phyloP scores from a whole-genome alignment of 768 basidiomycete genomes.

The Sutorius australiensis region DNA sequence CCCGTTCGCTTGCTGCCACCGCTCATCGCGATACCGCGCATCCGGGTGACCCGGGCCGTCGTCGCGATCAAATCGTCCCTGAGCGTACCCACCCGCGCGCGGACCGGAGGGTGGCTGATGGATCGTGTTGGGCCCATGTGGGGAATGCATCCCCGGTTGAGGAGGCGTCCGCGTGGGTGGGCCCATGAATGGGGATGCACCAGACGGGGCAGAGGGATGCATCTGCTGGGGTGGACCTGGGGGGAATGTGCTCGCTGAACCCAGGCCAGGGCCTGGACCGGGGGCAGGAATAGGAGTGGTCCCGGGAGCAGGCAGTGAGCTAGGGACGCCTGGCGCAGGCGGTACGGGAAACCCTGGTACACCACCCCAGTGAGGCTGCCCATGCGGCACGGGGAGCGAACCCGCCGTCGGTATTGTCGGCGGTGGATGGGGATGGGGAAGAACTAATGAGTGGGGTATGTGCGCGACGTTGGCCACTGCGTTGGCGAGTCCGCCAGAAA shows the following conservation, averaged over 20 bases:
- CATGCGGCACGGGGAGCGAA: constrained; percentile 9
- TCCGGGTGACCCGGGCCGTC: constrained; percentile 19
- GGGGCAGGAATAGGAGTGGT: neutral
- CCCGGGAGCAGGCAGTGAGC: constrained; percentile 6
- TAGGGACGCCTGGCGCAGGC: constrained; percentile 9
- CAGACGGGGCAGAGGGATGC: neutral
- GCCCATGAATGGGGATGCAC: constrained; percentile 15
- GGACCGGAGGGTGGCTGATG: constrained; percentile 28
- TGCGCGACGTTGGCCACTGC: constrained; percentile 23
- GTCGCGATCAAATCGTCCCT: constrained; percentile 27
- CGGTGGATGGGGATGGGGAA: constrained; percentile 11
- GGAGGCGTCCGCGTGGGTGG: constrained; percentile 20
- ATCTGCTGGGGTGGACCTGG: constrained; percentile 5
- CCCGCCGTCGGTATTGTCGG: constrained; percentile 7
- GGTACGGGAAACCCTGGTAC: constrained; percentile 26
- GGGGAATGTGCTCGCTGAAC: neutral
- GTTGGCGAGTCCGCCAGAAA: constrained; percentile 29
- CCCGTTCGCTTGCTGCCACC: constrained; percentile 28
- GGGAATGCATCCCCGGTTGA: constrained; percentile 23
- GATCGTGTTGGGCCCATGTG: constrained; percentile 9
- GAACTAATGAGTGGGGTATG: constrained; percentile 3
- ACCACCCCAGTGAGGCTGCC: constrained; percentile 20
- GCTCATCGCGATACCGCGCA: constrained; percentile 28
- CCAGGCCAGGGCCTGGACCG: neutral
- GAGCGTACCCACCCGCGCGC: constrained; percentile 26